phyloP scores from a whole-genome alignment of 2,329 filamentous ascomycete species.

The Venturia aucupariae region DNA sequence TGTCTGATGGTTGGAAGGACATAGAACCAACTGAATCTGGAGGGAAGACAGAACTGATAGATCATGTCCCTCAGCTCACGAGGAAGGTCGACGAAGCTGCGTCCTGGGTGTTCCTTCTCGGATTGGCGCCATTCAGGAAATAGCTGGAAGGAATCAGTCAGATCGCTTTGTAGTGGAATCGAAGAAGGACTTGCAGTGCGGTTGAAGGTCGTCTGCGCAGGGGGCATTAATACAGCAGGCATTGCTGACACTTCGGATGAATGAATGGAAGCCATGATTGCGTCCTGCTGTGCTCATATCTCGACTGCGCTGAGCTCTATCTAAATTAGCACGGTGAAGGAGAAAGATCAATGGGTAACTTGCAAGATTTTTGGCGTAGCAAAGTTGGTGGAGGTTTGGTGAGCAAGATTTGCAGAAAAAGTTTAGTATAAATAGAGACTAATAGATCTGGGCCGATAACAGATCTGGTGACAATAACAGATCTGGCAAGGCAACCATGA shows the following conservation, averaged over 20 bases:
- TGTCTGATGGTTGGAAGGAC: no score
- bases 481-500: background rate
- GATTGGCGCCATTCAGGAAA: no score
- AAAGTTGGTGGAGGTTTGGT: background rate
- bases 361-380: background rate
- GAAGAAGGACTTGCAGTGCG: background rate
- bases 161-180: background rate
- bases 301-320: background rate
- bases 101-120: no score
- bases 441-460: background rate
- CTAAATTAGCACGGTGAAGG: background rate
- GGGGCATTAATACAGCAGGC: background rate
- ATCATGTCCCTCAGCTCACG: no score
- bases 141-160: background rate
- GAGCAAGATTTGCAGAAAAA: background rate
- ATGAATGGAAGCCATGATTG: background rate
- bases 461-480: background rate
- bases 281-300: background rate
- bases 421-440: background rate
- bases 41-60: background rate
- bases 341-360: background rate
- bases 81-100: no score
- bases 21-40: no score
- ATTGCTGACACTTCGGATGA: background rate
- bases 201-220: background rate